Base-by-base conservation (phyloP, 768 basidiomycete species). In the Calocybe gangraenosa region DNA sequence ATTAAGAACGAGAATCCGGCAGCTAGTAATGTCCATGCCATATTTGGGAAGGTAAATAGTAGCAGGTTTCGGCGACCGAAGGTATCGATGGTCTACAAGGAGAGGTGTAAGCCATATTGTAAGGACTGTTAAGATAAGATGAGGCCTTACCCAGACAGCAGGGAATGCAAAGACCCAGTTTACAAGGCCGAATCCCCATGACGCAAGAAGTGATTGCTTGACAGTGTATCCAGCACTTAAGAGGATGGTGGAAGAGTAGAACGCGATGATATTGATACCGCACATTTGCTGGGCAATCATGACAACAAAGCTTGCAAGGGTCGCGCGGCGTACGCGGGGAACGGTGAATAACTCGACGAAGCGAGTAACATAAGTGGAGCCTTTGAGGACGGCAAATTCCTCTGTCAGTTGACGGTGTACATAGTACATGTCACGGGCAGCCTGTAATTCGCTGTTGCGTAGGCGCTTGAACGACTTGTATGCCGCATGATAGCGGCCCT, bases 231-330 rank as follows among this genome's bases (percentile, higher is more conserved):
- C 78, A 1, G 85, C 81, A 3, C 72, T 25, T 7, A 69, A 50
- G 65, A 93, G 92, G 62, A 93, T 78, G 22, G 74, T 79, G 1
- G 84, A 84, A 1, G 85, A 88, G 61, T 92, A 92, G 69, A 88
- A 92, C 4, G 88, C 84, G 54, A 68, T 69, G 54, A 82, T 82
- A 62, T 89, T 88, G 65, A 90, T 81, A 44, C 87, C 87, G 56
- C 86, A 87, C 73, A 89, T 85, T 64, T 90, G 87, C 58, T 90
- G 88, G 17, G 78, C 78, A 57, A 92, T 83, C 75, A 78, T 74
- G 40, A 76, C 75, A 13, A 76, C 71, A 50, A 67, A 76, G 38
- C 71, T 72, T 6, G 74, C 75, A 1, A 76, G 61, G 5, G 74
- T 74, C 3, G 75, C 76, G 19, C 75, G 73, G 21, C 75, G 69